Conservation (phyloP, 1,284 basidiomycete genomes). For the Cryptococcus sp. region DNA sequence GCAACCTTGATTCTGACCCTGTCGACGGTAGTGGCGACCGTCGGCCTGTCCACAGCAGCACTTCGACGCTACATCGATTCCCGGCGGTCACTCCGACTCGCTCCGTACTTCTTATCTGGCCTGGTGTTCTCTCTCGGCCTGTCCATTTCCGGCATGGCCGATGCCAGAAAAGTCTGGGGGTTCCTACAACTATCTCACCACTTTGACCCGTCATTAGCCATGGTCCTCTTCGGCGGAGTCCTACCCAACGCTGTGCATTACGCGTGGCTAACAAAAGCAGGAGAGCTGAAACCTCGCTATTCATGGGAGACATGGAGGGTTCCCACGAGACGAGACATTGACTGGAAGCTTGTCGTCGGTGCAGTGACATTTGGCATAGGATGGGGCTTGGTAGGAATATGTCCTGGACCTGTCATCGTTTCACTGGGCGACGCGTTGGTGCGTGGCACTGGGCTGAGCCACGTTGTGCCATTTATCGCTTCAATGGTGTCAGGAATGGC, state of each 20-base stretch:
- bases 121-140: slow-evolving; percentile 64
- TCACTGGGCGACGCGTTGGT: slow-evolving; percentile 11
- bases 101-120: slow-evolving; percentile 55
- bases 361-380: slow-evolving; percentile 66
- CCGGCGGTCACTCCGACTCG: background rate
- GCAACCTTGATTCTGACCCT: background rate
- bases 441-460: background rate
- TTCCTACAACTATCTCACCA: slow-evolving; percentile 58
- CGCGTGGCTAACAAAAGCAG: slow-evolving; percentile 2
- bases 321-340: slow-evolving; percentile 52
- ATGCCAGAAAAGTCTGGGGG: slow-evolving; percentile 59
- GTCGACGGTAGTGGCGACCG: background rate
- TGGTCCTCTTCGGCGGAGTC: slow-evolving; percentile 56
- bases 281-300: slow-evolving; percentile 12
- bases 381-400: slow-evolving; percentile 67
- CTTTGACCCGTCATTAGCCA: slow-evolving; percentile 56
- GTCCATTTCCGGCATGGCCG: slow-evolving; percentile 61
- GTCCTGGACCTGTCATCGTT: slow-evolving; percentile 55
- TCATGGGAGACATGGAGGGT: slow-evolving; percentile 43
- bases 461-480: slow-evolving; percentile 1
- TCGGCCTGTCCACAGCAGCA: background rate
- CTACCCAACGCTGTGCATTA: slow-evolving; percentile 54
- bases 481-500: slow-evolving; percentile 4
- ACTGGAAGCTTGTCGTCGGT: slow-evolving; percentile 60
- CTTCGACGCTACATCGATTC: background rate